Conservation (phyloP, 371 early-diverging fungal genomes). For the Lichtheimia ramosa region DNA sequence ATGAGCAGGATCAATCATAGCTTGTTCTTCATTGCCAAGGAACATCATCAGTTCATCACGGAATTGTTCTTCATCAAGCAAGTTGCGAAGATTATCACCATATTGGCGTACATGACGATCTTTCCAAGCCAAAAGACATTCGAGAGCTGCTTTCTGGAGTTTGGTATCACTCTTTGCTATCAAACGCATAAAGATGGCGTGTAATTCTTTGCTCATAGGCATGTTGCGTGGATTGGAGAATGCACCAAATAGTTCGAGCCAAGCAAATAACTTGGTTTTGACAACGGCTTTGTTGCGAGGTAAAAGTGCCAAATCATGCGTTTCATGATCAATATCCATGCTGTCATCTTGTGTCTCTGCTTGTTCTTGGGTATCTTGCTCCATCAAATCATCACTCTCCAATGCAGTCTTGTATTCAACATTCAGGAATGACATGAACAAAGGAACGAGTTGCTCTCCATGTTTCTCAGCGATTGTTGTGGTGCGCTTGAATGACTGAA, state of each 20-base stretch:
- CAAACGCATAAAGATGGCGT: slow-evolving; percentile 66
- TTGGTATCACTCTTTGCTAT: slow-evolving; percentile 79
- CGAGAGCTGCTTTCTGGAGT: slow-evolving; percentile 79
- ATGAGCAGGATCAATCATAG: slow-evolving; percentile 63
- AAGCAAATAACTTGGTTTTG: slow-evolving; percentile 60
- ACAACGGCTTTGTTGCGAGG: slow-evolving; percentile 40
- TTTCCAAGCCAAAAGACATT: slow-evolving; percentile 83
- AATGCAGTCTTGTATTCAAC: slow-evolving; percentile 53
- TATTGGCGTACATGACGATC: slow-evolving; percentile 67
- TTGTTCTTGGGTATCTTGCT: slow-evolving; percentile 30
- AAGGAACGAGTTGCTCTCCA: slow-evolving; percentile 68
- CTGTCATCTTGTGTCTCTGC: slow-evolving; percentile 17
- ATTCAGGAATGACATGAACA: slow-evolving; percentile 74
- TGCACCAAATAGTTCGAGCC: slow-evolving; percentile 75
- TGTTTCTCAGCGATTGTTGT: slow-evolving; percentile 72
- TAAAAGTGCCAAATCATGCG: slow-evolving; percentile 36
- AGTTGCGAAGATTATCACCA: slow-evolving; percentile 69
- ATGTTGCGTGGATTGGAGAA: slow-evolving; percentile 65
- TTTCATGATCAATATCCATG: slow-evolving; percentile 25
- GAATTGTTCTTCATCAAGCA: slow-evolving; percentile 86
- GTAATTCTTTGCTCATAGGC: slow-evolving; percentile 53
- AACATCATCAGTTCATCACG: slow-evolving; percentile 85
- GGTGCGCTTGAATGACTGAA: slow-evolving; percentile 67
- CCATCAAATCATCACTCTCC: slow-evolving; percentile 38
- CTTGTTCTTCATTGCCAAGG: slow-evolving; percentile 58